phyloP scores from a whole-genome alignment of 2,329 filamentous ascomycete species.

The Colletotrichum limetticola region DNA sequence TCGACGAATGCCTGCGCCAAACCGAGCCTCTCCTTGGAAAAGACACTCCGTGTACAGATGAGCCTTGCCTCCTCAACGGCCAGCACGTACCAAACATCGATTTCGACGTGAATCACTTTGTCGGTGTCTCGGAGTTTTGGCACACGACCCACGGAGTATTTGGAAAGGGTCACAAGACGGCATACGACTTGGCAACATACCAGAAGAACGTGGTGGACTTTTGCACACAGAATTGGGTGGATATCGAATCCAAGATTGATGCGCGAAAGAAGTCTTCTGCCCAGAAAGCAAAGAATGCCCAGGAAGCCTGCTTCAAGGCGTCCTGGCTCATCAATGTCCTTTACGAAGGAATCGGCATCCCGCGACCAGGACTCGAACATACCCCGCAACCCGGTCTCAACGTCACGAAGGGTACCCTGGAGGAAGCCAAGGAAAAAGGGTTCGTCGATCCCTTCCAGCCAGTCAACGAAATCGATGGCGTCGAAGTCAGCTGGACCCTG shows the following conservation, averaged over 20 bases:
- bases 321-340: slow-evolving; percentile 98
- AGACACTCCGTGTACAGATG: slow-evolving; percentile 82
- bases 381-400: slow-evolving; percentile 67
- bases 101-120: slow-evolving; percentile 96
- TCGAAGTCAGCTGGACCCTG: slow-evolving; percentile 96
- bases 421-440: slow-evolving; percentile 77
- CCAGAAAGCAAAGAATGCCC: slow-evolving; percentile 81
- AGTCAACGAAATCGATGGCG: slow-evolving; percentile 89
- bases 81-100: slow-evolving; percentile 95
- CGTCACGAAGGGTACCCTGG: slow-evolving; percentile 75
- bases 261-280: slow-evolving; percentile 78
- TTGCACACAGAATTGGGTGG: slow-evolving; percentile 84
- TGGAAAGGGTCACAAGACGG: slow-evolving; percentile 74
- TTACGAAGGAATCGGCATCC: slow-evolving; percentile 95
- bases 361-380: slow-evolving; percentile 82
- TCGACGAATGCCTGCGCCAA: slow-evolving; percentile 83
- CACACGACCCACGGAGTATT: slow-evolving; percentile 98
- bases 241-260: slow-evolving; percentile 75
- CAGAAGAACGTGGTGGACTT: slow-evolving; percentile 87
- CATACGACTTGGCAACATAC: slow-evolving; percentile 92
- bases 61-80: slow-evolving; percentile 90
- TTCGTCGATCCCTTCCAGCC: slow-evolving; percentile 90
- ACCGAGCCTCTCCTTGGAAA: slow-evolving; percentile 92
- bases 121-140: slow-evolving; percentile 98
- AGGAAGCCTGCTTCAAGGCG: slow-evolving; percentile 96